Evolutionary conservation across 139 green algal genomes (phyloP).

Genomic region (Chlamydomonas asymmetrica): DNA sequence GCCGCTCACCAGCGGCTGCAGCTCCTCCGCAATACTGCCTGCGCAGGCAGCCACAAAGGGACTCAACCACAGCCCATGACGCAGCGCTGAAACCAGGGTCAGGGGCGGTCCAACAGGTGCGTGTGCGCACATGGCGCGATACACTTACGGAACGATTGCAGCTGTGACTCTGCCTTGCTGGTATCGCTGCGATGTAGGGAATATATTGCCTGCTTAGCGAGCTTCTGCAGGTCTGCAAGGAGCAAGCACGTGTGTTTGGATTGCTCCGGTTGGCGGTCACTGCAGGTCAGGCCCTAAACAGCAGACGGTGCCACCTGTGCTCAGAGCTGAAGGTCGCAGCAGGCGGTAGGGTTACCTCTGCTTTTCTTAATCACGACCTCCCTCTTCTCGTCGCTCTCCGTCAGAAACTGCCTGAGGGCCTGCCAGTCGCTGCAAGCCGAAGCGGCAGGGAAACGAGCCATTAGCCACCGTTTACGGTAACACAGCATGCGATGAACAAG

Average conservation of each 20-base stretch:
- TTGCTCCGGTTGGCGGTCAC: neutral
- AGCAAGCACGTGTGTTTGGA: neutral
- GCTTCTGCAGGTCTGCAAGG: constrained; percentile 72
- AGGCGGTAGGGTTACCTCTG: constrained; percentile 49
- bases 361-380: constrained; percentile 75
- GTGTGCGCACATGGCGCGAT: constrained; percentile 17
- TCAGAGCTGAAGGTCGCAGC: too few species aligned
- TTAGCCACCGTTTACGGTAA: too few species aligned
- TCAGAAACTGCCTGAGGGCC: constrained; percentile 39
- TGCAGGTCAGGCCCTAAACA: neutral
- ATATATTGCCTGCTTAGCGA: constrained; percentile 81
- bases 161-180: constrained; percentile 44
- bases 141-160: too few species aligned
- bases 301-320: neutral
- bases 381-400: constrained; percentile 64
- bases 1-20: constrained; percentile 67
- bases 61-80: neutral
- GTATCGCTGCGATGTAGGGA: constrained; percentile 64
- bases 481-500: too few species aligned
- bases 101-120: constrained; percentile 11
- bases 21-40: constrained; percentile 51
- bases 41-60: neutral
- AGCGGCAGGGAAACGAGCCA: too few species aligned
- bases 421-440: constrained; percentile 51
- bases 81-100: too few species aligned